A percentile compares a stretch with the other conserved stretches of the same genome.
Evolutionary conservation across 495 filamentous ascomycete genomes (phyloP).

Genomic region (Amorphotheca resinae): DNA sequence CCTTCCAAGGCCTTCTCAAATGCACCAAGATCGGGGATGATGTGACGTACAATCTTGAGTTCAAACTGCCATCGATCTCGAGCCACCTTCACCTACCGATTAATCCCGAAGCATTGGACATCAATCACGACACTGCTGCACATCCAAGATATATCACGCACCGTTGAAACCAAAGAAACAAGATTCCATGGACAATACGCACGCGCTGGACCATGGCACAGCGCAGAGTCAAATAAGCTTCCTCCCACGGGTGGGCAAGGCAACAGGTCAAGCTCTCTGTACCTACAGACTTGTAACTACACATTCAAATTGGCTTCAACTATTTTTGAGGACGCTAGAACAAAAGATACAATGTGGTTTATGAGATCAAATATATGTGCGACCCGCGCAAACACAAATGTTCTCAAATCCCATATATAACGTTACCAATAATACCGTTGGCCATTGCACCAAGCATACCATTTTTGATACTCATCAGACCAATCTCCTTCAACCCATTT

Average conservation of each 20-base stretch:
- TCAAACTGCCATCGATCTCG: conserved; percentile 6
- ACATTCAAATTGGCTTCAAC: neutral
- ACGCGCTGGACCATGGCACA: conserved; percentile 6
- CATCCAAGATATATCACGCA: neutral
- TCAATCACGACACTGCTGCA: neutral
- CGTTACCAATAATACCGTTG: conserved; percentile 4
- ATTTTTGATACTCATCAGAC: conserved; percentile 6
- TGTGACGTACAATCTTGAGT: conserved; percentile 10
- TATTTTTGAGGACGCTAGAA: neutral
- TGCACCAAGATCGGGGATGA: conserved; percentile 11
- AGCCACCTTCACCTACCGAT: conserved; percentile 7
- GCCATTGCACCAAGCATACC: conserved; percentile 6
- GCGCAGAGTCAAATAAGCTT: conserved; percentile 7
- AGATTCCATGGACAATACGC: conserved; percentile 1
- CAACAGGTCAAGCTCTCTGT: conserved; percentile 5
- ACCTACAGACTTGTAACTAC: neutral
- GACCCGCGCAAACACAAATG: conserved; percentile 3
- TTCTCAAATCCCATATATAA: conserved; percentile 4
- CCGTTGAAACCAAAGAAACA: neutral
- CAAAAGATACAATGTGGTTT: neutral
- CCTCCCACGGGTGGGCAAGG: conserved; percentile 1
- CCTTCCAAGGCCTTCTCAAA: conserved; percentile 15
- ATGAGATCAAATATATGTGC: conserved; percentile 4
- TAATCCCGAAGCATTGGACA: conserved; percentile 9
- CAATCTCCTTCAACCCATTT: conserved; percentile 5